Percentiles rank a stretch among this genome's conserved stretches.
phyloP scores from a whole-genome alignment of 176 grass and related monocot genomes.

The Tillandsia leiboldiana region DNA sequence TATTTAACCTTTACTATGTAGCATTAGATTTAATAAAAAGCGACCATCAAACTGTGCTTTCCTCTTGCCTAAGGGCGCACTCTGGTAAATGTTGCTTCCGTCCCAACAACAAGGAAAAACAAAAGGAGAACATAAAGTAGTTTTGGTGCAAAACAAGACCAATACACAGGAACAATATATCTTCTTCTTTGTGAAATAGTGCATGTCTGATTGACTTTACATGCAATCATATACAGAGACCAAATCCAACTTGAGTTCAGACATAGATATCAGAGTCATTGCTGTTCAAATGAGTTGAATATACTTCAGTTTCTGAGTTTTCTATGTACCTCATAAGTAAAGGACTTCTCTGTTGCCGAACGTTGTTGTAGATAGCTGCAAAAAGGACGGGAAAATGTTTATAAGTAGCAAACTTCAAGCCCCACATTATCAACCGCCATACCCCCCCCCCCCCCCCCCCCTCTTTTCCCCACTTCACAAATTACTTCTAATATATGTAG shows the following conservation, averaged over 20 bases:
- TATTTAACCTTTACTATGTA: too few species aligned
- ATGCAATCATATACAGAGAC: not conserved
- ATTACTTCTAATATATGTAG: too few species aligned
- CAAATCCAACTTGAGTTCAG: not conserved
- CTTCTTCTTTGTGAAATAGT: not conserved
- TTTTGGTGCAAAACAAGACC: not conserved
- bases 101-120: not conserved
- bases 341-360: conserved; percentile 44
- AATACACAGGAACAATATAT: not conserved
- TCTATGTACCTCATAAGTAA: conserved; percentile 79
- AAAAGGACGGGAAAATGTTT: conserved; percentile 11
- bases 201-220: not conserved
- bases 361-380: conserved; percentile 74
- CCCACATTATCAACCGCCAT: not conserved
- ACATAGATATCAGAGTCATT: not conserved
- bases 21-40: too few species aligned
- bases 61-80: too few species aligned
- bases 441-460: too few species aligned
- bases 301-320: not conserved
- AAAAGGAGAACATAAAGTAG: not conserved
- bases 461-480: too few species aligned
- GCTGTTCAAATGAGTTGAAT: not conserved
- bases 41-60: too few species aligned
- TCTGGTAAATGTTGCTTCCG: too few species aligned
- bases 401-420: conserved; percentile 7